These are phyloP conservation scores for Elaeagnus macrophylla DNA, from an alignment of 306 rosid genomes.

Conservation along the genomic window DNA sequence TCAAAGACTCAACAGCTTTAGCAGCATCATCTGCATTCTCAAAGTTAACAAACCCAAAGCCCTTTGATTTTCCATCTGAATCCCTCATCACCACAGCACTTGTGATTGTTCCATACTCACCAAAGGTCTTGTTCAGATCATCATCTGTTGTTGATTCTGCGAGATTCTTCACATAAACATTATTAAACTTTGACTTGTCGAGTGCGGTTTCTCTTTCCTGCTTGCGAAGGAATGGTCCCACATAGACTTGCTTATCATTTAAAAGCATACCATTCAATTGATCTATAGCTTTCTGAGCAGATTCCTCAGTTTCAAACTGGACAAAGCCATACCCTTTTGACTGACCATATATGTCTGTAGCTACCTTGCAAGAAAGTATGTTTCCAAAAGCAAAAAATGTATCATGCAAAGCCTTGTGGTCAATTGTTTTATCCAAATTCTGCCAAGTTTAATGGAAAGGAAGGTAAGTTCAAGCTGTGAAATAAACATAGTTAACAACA, in stretches of 20 bases:
- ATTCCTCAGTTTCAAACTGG: constrained; percentile 80
- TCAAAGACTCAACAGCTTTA: constrained; percentile 68
- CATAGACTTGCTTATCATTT: constrained; percentile 92
- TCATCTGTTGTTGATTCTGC: constrained; percentile 76
- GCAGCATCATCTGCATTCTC: constrained; percentile 82
- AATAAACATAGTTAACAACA: background rate
- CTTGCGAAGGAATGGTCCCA: constrained; percentile 97
- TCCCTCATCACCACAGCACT: constrained; percentile 95
- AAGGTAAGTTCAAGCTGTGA: constrained; percentile 13
- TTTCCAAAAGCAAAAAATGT: constrained; percentile 84
- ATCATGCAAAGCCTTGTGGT: constrained; percentile 90
- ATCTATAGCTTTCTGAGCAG: constrained; percentile 85
- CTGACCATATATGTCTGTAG: constrained; percentile 74
- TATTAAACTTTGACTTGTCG: constrained; percentile 63
- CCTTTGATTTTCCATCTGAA: constrained; percentile 82
- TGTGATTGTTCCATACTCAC: constrained; percentile 70
- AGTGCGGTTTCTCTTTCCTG: constrained; percentile 65
- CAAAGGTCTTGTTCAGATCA: constrained; percentile 56
- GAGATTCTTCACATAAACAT: constrained; percentile 84
- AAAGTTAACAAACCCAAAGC: constrained; percentile 95
- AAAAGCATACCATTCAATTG: constrained; percentile 91
- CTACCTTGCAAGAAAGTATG: constrained; percentile 94
- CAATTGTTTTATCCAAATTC: constrained; percentile 92
- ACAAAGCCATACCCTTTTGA: constrained; percentile 98
- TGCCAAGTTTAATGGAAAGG: constrained; percentile 23